Conservation (phyloP, 2,329 filamentous ascomycete species). For the Clarireedia hainanense region DNA sequence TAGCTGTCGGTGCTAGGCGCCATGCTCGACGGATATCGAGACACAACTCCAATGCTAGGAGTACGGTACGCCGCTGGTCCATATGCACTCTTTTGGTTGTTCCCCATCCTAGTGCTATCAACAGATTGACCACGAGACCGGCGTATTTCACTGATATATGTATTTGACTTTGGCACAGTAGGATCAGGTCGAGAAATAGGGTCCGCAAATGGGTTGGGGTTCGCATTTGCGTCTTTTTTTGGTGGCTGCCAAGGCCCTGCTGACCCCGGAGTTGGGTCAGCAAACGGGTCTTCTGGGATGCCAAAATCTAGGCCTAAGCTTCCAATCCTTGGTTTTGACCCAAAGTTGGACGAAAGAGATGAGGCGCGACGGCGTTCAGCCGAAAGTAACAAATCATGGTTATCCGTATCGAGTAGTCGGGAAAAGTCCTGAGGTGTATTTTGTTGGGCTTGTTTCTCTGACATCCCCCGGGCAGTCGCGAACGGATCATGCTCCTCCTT, state of each 20-base stretch:
- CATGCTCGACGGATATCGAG: slow-evolving; percentile 24
- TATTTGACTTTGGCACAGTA: slow-evolving; percentile 29
- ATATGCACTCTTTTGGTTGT: slow-evolving; percentile 21
- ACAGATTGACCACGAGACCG: slow-evolving; percentile 43
- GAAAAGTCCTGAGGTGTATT: slow-evolving; percentile 20
- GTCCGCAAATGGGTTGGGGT: slow-evolving; percentile 13
- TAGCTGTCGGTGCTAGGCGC: slow-evolving; percentile 28
- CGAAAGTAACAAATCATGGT: slow-evolving; percentile 22
- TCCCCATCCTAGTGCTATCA: slow-evolving; percentile 25
- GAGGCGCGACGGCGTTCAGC: slow-evolving; percentile 18
- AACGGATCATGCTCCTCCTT: slow-evolving; percentile 34
- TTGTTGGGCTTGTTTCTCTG: slow-evolving; percentile 20
- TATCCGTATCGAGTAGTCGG: slow-evolving; percentile 24
- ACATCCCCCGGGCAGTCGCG: slow-evolving; percentile 19
- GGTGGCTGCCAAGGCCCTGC: not conserved
- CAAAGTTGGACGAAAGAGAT: slow-evolving; percentile 13
- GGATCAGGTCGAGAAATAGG: slow-evolving; percentile 21
- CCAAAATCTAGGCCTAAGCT: slow-evolving; percentile 23
- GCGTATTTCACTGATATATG: slow-evolving; percentile 40
- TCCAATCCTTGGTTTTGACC: slow-evolving; percentile 18
- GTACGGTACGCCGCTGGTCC: slow-evolving; percentile 18
- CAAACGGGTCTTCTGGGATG: slow-evolving; percentile 21
- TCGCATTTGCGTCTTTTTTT: not conserved
- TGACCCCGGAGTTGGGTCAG: slow-evolving; percentile 14
- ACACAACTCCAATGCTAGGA: slow-evolving; percentile 15